These are phyloP conservation scores for Rubia yunnanensis DNA, from an alignment of 257 asterid species.

Conservation along the genomic window DNA sequence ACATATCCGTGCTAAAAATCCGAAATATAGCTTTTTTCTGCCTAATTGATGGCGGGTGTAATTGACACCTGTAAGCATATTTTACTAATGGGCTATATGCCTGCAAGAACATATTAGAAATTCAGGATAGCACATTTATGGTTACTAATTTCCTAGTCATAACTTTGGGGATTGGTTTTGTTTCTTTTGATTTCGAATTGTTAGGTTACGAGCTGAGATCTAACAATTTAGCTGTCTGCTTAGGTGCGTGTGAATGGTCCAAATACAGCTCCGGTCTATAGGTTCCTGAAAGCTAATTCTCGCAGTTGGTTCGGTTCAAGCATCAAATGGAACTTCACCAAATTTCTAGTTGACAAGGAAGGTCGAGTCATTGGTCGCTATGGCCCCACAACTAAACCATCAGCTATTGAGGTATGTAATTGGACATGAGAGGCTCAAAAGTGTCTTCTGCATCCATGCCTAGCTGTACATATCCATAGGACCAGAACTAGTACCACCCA, in stretches of 20 bases:
- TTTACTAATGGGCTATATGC: background rate
- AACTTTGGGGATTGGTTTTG: background rate
- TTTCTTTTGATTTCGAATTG: background rate
- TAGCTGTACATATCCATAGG: background rate
- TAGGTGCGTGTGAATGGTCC: constrained; percentile 83
- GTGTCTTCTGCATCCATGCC: background rate
- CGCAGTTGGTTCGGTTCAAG: constrained; percentile 51
- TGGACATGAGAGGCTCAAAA: background rate
- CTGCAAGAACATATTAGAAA: background rate
- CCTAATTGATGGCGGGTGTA: background rate
- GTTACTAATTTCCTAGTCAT: background rate
- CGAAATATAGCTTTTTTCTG: background rate
- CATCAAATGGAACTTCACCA: constrained; percentile 92
- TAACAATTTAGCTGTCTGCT: background rate
- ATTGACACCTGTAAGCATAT: too few species aligned
- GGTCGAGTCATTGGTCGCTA: constrained; percentile 66
- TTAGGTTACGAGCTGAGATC: background rate
- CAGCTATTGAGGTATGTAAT: constrained; percentile 60
- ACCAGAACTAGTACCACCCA: background rate
- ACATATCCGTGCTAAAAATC: background rate
- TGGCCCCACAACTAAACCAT: constrained; percentile 53
- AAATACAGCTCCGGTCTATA: constrained; percentile 59
- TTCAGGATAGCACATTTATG: background rate
- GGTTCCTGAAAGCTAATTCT: constrained; percentile 66
- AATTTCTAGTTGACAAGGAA: constrained; percentile 78